Conservation (phyloP, 345 rosid species). For the Sonneratia caseolaris region DNA sequence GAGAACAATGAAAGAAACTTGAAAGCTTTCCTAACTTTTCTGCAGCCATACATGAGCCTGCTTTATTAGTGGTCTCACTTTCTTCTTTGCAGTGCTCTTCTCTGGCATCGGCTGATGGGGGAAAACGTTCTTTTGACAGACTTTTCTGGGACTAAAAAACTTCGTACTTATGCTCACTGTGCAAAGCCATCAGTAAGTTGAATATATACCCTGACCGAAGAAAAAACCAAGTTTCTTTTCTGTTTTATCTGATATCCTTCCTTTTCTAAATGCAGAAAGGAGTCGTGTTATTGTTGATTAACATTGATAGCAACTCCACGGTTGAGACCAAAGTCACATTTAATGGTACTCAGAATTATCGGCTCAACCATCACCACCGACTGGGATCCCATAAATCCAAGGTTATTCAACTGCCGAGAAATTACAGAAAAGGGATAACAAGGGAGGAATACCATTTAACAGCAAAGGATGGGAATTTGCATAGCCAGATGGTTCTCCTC, state of each 20-base stretch:
- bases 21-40: background rate
- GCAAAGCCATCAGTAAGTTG: conserved; percentile 30
- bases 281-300: conserved; percentile 55
- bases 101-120: conserved; percentile 88
- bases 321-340: conserved; percentile 31
- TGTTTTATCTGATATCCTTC: background rate
- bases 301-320: conserved; percentile 54
- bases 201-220: background rate
- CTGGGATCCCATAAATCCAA: conserved; percentile 15
- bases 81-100: conserved; percentile 62
- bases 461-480: conserved; percentile 64
- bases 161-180: conserved; percentile 77
- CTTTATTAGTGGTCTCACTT: conserved; percentile 6
- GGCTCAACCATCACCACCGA: conserved; percentile 7
- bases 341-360: conserved; percentile 19
- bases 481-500: conserved; percentile 71
- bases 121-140: conserved; percentile 50
- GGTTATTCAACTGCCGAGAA: conserved; percentile 12
- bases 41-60: background rate
- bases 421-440: conserved; percentile 11
- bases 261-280: conserved; percentile 54
- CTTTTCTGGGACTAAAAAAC: conserved; percentile 52
- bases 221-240: background rate
- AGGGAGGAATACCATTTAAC: conserved; percentile 89
- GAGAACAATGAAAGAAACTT: background rate